phyloP scores from a whole-genome alignment of 2,329 filamentous ascomycete genomes.

The Penicillium sclerotiorum region DNA sequence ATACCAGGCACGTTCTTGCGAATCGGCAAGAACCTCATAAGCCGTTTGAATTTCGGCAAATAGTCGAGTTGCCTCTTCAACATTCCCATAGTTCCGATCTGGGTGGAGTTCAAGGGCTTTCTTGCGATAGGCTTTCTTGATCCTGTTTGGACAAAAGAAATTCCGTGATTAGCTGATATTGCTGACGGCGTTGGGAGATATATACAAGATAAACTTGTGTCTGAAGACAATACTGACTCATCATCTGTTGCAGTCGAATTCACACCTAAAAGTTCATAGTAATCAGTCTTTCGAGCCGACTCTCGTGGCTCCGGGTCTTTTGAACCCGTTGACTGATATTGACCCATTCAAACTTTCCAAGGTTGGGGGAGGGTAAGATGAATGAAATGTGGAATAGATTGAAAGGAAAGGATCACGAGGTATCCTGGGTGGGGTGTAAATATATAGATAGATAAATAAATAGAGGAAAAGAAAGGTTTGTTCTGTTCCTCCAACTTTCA shows the following conservation, averaged over 20 bases:
- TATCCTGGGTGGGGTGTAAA: too few relatives aligned
- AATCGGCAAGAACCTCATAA: conserved; percentile 93
- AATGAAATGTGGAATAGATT: background rate
- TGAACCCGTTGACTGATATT: conserved; percentile 45
- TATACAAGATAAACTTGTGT: too few relatives aligned
- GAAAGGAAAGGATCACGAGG: background rate
- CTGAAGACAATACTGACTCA: conserved; percentile 60
- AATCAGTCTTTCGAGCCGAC: conserved; percentile 38
- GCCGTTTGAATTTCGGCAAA: conserved; percentile 93
- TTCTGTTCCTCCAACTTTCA: too few relatives aligned
- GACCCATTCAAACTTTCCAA: conserved; percentile 38
- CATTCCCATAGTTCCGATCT: conserved; percentile 87
- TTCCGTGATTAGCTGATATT: background rate
- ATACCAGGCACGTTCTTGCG: conserved; percentile 96
- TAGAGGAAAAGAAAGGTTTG: background rate
- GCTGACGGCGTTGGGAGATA: background rate
- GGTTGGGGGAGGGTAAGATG: background rate
- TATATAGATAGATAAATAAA: background rate
- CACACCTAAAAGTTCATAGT: conserved; percentile 79
- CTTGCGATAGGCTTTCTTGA: conserved; percentile 88
- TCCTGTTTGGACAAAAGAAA: conserved; percentile 58
- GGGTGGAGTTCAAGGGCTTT: conserved; percentile 94
- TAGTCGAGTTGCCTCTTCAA: conserved; percentile 76
- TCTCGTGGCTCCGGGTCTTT: conserved; percentile 22
- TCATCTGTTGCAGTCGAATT: conserved; percentile 74